Base-by-base conservation (phyloP, 1,139 yeast genomes). In the Diutina siamensis region DNA sequence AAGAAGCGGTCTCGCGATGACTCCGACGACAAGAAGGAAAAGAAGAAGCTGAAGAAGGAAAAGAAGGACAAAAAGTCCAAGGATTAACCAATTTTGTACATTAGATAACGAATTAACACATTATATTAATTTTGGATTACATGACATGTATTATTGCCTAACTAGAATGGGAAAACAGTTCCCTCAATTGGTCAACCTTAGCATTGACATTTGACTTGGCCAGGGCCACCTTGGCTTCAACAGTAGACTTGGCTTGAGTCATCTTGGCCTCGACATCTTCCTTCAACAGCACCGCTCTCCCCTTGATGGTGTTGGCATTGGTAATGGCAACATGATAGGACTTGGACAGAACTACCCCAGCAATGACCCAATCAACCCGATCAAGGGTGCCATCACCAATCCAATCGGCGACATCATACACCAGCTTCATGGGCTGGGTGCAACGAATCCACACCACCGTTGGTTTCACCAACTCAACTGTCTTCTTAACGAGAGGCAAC, bases 1-100 rank as follows among this genome's bases (percentile, higher is more conserved):
- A 71, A 74, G 65, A 71, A 75, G 61, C 70, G 77, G 53, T 71
- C 76, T 62, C 70, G 71, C 48, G 74, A 73, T 44, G 72, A 68
- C 53, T 74, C 66, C 44, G 76, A 67, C 52, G 54, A 65, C 63
- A 58, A 65, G 10, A 65, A 55, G 59, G 71, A 75, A 52, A 72
- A 74, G 54, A 68, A 74, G 56, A 69, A 74, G 50, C 65, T 63
- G 21, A 71, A 74, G 65, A 67, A 67, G 68, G 71, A 73, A 64
- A 68, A 73, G 68, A 72, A 73, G 67, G 67, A 72, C 50, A 68
- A 63, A 64, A 67, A 64, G 61, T 65, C 61, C 51, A 38, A 38
- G 42, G 42, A 38, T 27, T 38, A 38, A 25, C 21, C 19, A 25
- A 36, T 36, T n/a, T 20, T 38, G 42, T 38, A 38, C 32, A 38